Percentiles rank a stretch among this genome's conserved stretches.
Evolutionary conservation across 495 filamentous ascomycete genomes (phyloP).

Genomic region (Aspergillus mulundensis): DNA sequence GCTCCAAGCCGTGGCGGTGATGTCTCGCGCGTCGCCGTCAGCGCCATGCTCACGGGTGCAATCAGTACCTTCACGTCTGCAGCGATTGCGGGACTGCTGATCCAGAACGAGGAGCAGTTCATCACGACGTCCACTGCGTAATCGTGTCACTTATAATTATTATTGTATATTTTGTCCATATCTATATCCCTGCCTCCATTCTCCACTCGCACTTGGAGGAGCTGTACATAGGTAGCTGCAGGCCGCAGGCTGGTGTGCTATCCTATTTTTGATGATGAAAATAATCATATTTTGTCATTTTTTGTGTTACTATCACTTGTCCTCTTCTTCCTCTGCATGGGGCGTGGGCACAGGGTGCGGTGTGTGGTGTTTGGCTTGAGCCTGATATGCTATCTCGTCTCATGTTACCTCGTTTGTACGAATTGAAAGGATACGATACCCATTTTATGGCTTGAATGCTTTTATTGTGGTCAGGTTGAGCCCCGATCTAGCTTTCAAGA

Average conservation of each 20-base stretch:
- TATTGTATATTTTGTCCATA: not conserved
- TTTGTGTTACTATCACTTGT: not conserved
- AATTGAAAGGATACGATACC: not conserved
- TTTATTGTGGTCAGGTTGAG: too few relatives aligned
- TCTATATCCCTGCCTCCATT: not conserved
- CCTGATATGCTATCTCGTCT: not conserved
- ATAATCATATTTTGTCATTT: not conserved
- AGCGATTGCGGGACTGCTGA: slow-evolving; percentile 70
- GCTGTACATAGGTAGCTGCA: not conserved
- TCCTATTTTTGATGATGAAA: not conserved
- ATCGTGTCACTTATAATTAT: not conserved
- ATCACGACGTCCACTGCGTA: not conserved
- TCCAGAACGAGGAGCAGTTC: slow-evolving; percentile 50
- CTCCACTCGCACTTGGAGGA: not conserved
- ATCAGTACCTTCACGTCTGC: slow-evolving; percentile 78
- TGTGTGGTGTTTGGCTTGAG: not conserved
- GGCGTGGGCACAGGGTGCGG: not conserved
- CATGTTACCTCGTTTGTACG: not conserved
- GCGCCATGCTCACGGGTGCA: slow-evolving; percentile 72
- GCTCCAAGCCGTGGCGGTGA: slow-evolving; percentile 68
- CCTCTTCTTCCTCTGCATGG: not conserved
- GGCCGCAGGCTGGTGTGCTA: not conserved
- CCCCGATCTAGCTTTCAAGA: not conserved
- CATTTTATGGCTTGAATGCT: not conserved
- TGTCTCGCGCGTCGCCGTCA: slow-evolving; percentile 70